A percentile compares a stretch with the other conserved stretches of the same genome.
phyloP scores from a whole-genome alignment of 2,329 filamentous ascomycete genomes.

The Penicillium decumbens region DNA sequence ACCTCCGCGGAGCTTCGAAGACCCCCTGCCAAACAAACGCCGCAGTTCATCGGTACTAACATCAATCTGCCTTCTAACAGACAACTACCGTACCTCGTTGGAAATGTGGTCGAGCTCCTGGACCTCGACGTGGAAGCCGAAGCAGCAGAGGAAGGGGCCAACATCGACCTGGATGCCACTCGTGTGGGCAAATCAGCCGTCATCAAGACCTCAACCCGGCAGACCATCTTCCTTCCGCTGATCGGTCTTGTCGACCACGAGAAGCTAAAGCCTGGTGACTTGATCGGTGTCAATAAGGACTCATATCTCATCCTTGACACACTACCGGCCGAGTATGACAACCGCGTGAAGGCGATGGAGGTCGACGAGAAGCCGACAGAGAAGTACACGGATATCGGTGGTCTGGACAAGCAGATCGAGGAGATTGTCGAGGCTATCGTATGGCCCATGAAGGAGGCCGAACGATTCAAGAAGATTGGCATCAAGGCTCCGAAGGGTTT shows the following conservation, averaged over 20 bases:
- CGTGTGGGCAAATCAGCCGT: constrained; percentile 96
- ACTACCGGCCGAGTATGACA: constrained; percentile 95
- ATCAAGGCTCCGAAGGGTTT: constrained; percentile 98
- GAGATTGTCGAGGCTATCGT: constrained; percentile 97
- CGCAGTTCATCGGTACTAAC: constrained; percentile 13
- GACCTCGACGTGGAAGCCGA: constrained; percentile 95
- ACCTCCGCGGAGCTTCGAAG: constrained; percentile 16
- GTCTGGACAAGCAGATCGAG: constrained; percentile 97
- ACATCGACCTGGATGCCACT: constrained; percentile 95
- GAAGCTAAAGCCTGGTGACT: constrained; percentile 87
- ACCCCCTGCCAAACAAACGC: neutral
- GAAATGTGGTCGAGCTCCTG: constrained; percentile 94
- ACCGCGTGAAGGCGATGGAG: constrained; percentile 99
- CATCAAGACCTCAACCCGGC: constrained; percentile 97
- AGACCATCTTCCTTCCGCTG: constrained; percentile 96
- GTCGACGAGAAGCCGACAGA: constrained; percentile 99
- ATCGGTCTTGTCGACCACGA: constrained; percentile 96
- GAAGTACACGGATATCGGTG: constrained; percentile 97
- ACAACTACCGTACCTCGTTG: constrained; percentile 95
- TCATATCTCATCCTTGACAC: constrained; percentile 97
- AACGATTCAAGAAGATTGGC: constrained; percentile 98
- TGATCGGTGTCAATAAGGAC: constrained; percentile 98
- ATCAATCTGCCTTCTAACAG: constrained; percentile 44
- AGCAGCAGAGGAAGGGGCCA: constrained; percentile 94
- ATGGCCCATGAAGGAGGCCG: constrained; percentile 99